phyloP scores from a whole-genome alignment of 2,329 filamentous ascomycete species.

The Aspergillus sp. region DNA sequence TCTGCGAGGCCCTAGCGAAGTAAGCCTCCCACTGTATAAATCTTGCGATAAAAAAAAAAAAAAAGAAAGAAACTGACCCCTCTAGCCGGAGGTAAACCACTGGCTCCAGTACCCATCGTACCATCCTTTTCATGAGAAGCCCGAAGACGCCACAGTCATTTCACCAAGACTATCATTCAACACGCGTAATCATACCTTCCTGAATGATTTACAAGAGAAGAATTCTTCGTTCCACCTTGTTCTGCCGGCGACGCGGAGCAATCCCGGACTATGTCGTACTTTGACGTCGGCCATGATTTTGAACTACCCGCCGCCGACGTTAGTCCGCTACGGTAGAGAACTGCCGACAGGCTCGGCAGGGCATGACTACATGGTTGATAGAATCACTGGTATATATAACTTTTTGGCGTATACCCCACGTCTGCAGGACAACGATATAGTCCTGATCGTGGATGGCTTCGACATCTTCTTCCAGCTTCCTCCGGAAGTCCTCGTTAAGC shows the following conservation, averaged over 20 bases:
- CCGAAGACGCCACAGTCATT: slow-evolving; percentile 33
- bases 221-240: slow-evolving; percentile 55
- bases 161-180: slow-evolving; percentile 15
- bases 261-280: slow-evolving; percentile 56
- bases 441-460: slow-evolving; percentile 63
- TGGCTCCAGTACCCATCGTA: slow-evolving; percentile 36
- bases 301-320: slow-evolving; percentile 58
- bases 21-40: slow-evolving; percentile 4
- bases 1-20: slow-evolving; percentile 19
- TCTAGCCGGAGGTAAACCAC: slow-evolving; percentile 28
- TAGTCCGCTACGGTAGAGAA: slow-evolving; percentile 47
- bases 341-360: slow-evolving; percentile 29
- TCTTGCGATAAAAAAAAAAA: too few relatives aligned
- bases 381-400: slow-evolving; percentile 46
- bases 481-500: slow-evolving; percentile 60
- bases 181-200: slow-evolving; percentile 26
- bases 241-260: slow-evolving; percentile 50
- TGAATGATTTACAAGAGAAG: slow-evolving; percentile 32
- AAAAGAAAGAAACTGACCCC: not conserved
- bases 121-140: slow-evolving; percentile 28
- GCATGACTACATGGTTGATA: slow-evolving; percentile 46
- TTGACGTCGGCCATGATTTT: slow-evolving; percentile 59
- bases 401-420: slow-evolving; percentile 50
- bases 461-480: slow-evolving; percentile 67
- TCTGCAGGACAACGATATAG: slow-evolving; percentile 59